Conservation (phyloP, 2,329 filamentous ascomycete species). For the Talaromyces sp. region DNA sequence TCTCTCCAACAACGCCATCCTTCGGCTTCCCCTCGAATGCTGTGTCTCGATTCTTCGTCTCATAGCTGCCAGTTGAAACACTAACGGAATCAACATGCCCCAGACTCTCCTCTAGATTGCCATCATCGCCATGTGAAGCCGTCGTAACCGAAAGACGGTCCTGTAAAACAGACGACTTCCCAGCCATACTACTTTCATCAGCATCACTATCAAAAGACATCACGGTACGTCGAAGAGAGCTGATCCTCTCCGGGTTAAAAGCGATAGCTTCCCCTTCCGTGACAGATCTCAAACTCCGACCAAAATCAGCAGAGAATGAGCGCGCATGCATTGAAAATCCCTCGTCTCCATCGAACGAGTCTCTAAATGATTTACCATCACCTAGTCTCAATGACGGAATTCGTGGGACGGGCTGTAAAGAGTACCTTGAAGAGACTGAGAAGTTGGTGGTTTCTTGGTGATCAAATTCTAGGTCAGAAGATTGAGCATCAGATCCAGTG, state of each 20-base stretch:
- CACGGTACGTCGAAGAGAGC: conserved; percentile 6
- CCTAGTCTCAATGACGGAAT: conserved; percentile 16
- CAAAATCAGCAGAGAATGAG: conserved; percentile 10
- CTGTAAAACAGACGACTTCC: neutral
- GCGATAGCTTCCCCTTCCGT: neutral
- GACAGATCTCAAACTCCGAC: neutral
- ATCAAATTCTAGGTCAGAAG: conserved; percentile 7
- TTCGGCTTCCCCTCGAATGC: neutral
- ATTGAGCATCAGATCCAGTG: neutral
- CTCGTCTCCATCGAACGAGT: neutral
- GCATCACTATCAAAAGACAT: neutral
- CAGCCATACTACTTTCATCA: neutral
- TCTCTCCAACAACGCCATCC: neutral
- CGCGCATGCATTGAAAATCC: neutral
- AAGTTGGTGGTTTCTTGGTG: neutral
- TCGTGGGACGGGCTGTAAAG: conserved; percentile 13
- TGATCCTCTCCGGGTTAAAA: neutral
- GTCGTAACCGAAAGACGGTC: neutral
- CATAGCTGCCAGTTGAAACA: neutral
- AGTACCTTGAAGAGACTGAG: conserved; percentile 10
- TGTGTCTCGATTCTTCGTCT: neutral
- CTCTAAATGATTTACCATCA: conserved; percentile 9
- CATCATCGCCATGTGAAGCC: neutral
- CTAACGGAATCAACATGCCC: neutral
- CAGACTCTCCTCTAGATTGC: neutral